Conservation (phyloP, 140 eudicot genomes). For the Bidens hawaiensis region DNA sequence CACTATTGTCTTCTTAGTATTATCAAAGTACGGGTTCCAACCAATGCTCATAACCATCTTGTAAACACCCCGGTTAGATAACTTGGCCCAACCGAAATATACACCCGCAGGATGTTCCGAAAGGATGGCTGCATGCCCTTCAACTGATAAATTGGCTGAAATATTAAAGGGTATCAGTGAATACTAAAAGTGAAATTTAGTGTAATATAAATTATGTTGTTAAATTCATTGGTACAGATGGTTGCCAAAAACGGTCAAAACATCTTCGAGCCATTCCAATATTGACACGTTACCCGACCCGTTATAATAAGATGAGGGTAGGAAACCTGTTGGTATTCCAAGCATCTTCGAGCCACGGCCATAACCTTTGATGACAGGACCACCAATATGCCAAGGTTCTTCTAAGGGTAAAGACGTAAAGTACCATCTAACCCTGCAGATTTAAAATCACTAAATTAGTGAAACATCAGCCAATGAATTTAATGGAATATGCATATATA, state of each 20-base stretch:
- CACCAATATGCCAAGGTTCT: slow-evolving; percentile 93
- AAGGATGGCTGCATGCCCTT: slow-evolving; percentile 54
- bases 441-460: slow-evolving; percentile 4
- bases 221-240: no score
- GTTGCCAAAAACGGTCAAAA: no score
- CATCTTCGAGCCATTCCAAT: no score
- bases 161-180: neutral
- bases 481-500: neutral
- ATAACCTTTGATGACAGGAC: slow-evolving; percentile 89
- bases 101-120: slow-evolving; percentile 82
- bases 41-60: slow-evolving; percentile 98
- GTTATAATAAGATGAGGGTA: neutral
- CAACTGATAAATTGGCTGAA: slow-evolving; percentile 76
- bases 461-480: neutral
- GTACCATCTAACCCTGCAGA: slow-evolving; percentile 78
- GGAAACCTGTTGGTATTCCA: slow-evolving; percentile 92
- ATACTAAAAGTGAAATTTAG: no score
- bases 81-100: no score
- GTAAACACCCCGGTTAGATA: slow-evolving; percentile 61
- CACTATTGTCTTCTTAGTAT: slow-evolving; percentile 81
- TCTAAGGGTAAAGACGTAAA: slow-evolving; percentile 47
- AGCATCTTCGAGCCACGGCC: slow-evolving; percentile 98
- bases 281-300: no score
- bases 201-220: no score
- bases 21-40: slow-evolving; percentile 80